These are phyloP conservation scores for Colletotrichum trifolii DNA, from an alignment of 2,329 filamentous ascomycete genomes.

Conservation along the genomic window DNA sequence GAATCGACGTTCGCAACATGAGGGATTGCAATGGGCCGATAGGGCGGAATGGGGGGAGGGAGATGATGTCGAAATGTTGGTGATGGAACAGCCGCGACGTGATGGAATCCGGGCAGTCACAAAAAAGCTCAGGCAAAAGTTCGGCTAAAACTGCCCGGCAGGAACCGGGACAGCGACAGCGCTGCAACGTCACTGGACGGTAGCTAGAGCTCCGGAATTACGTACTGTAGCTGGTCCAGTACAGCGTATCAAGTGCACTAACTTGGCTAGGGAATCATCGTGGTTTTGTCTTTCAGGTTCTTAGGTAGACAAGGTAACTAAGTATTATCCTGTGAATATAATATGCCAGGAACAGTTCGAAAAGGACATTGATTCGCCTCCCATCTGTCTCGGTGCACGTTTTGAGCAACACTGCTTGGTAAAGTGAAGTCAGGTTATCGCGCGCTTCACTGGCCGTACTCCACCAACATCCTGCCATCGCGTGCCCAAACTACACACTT, in stretches of 20 bases:
- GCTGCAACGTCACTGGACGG: constrained; percentile 31
- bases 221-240: not conserved
- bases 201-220: not conserved
- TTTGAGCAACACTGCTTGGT: too few relatives aligned
- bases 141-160: constrained; percentile 51
- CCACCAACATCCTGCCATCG: too few relatives aligned
- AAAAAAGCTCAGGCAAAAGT: constrained; percentile 58
- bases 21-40: constrained; percentile 61
- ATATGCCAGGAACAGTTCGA: too few relatives aligned
- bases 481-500: too few relatives aligned
- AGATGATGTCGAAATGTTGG: constrained; percentile 41
- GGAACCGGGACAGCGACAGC: constrained; percentile 36
- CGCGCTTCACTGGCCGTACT: too few relatives aligned
- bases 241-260: not conserved
- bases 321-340: too few relatives aligned
- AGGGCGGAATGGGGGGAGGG: constrained; percentile 43
- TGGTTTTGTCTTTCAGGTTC: too few relatives aligned
- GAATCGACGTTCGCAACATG: constrained; percentile 78
- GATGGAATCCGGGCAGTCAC: constrained; percentile 41
- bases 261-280: too few relatives aligned
- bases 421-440: too few relatives aligned
- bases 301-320: too few relatives aligned
- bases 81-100: constrained; percentile 38
- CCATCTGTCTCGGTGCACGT: too few relatives aligned
- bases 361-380: too few relatives aligned